Percentiles rank a stretch among this genome's conserved stretches.
These are phyloP conservation scores for Ustilago nuda DNA, from an alignment of 1,284 basidiomycete species.

Conservation along the genomic window DNA sequence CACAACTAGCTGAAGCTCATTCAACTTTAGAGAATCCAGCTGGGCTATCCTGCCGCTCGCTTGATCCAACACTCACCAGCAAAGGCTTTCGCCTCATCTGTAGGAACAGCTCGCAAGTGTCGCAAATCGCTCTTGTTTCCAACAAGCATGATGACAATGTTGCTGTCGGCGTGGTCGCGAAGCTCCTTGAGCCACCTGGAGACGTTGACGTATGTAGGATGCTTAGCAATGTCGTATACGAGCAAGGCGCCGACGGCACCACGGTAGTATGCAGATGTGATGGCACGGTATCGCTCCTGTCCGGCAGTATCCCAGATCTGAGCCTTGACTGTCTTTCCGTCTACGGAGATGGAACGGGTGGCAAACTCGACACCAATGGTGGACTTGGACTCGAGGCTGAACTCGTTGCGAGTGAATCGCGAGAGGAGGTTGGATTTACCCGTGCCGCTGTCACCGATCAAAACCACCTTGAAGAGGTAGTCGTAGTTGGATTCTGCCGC, in stretches of 20 bases:
- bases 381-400: constrained; percentile 93
- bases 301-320: constrained; percentile 99
- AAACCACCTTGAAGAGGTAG: constrained; percentile 73
- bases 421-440: constrained; percentile 81
- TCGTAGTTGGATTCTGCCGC: constrained; percentile 67
- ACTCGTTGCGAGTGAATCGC: constrained; percentile 95
- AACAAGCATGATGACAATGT: constrained; percentile 73
- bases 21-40: not conserved
- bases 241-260: constrained; percentile 82
- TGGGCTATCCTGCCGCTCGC: not conserved
- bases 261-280: constrained; percentile 95
- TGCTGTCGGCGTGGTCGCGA: constrained; percentile 74
- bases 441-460: constrained; percentile 98
- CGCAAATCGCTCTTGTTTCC: constrained; percentile 94
- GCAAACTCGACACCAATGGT: constrained; percentile 99
- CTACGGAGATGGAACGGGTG: constrained; percentile 92
- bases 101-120: constrained; percentile 93
- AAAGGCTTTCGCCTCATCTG: constrained; percentile 74
- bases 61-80: constrained; percentile 52
- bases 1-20: not conserved
- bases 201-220: constrained; percentile 94
- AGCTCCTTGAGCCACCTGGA: constrained; percentile 98
- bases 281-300: constrained; percentile 98
- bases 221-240: constrained; percentile 75
- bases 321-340: constrained; percentile 96